These are phyloP conservation scores for Fusarium concolor DNA, from an alignment of 2,329 filamentous ascomycete genomes.

Conservation along the genomic window DNA sequence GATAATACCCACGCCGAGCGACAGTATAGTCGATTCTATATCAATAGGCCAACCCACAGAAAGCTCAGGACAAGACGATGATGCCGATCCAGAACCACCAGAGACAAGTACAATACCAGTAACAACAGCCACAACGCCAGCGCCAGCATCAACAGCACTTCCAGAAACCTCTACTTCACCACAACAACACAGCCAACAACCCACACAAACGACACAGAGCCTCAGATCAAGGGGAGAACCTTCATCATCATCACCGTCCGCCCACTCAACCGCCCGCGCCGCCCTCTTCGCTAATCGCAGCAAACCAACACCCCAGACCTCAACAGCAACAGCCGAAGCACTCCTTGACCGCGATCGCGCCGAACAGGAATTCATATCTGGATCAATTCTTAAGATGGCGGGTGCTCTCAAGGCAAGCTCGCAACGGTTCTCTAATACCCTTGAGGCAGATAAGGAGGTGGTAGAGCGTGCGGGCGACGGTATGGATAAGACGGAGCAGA, in stretches of 20 bases:
- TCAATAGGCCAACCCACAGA: slow-evolving; percentile 45
- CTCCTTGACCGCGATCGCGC: slow-evolving; percentile 80
- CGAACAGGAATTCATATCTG: slow-evolving; percentile 86
- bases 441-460: slow-evolving; percentile 79
- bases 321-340: slow-evolving; percentile 71
- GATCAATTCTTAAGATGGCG: slow-evolving; percentile 84
- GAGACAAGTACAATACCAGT: slow-evolving; percentile 50
- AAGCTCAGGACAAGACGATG: slow-evolving; percentile 38
- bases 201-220: slow-evolving; percentile 51
- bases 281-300: slow-evolving; percentile 59
- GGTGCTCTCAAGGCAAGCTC: slow-evolving; percentile 80
- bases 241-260: slow-evolving; percentile 36
- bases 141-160: slow-evolving; percentile 19
- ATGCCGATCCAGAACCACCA: slow-evolving; percentile 60
- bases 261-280: slow-evolving; percentile 55
- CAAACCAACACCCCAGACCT: slow-evolving; percentile 52
- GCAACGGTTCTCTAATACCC: slow-evolving; percentile 74
- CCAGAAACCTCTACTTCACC: slow-evolving; percentile 22
- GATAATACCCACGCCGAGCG: slow-evolving; percentile 66
- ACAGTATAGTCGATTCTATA: slow-evolving; percentile 59
- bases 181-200: slow-evolving; percentile 18
- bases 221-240: slow-evolving; percentile 50
- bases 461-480: slow-evolving; percentile 77
- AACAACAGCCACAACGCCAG: slow-evolving; percentile 13
- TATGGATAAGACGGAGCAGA: slow-evolving; percentile 79